phyloP scores from a whole-genome alignment of 331 rosid species.

The Erythrophleum ivorense region DNA sequence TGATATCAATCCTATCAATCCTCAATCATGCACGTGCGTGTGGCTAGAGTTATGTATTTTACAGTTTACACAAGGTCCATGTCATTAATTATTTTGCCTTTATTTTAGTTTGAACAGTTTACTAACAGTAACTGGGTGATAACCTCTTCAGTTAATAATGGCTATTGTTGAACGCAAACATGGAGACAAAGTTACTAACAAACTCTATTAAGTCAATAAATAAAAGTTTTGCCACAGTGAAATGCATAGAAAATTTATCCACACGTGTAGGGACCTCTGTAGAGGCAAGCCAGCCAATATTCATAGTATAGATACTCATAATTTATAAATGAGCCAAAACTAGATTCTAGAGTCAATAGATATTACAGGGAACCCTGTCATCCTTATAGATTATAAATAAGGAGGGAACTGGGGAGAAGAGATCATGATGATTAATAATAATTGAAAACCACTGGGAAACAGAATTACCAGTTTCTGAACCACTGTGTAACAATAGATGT shows the following conservation, averaged over 20 bases:
- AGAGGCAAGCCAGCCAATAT: slow-evolving; percentile 22
- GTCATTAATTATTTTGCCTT: neutral
- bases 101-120: neutral
- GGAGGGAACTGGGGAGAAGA: neutral
- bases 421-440: neutral
- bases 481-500: slow-evolving; percentile 4
- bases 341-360: neutral
- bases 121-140: slow-evolving; percentile 18
- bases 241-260: slow-evolving; percentile 22
- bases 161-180: neutral
- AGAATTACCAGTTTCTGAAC: neutral
- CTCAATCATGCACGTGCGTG: neutral
- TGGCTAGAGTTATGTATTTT: neutral
- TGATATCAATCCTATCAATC: slow-evolving; percentile 11
- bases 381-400: neutral
- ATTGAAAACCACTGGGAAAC: neutral
- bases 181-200: neutral
- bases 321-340: slow-evolving; percentile 22
- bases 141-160: neutral
- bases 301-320: neutral
- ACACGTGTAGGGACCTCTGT: neutral
- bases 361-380: neutral
- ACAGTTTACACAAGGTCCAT: neutral
- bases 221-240: neutral
- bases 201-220: neutral